Conservation (phyloP, 2,329 filamentous ascomycete genomes). For the Diaporthe ilicicola region DNA sequence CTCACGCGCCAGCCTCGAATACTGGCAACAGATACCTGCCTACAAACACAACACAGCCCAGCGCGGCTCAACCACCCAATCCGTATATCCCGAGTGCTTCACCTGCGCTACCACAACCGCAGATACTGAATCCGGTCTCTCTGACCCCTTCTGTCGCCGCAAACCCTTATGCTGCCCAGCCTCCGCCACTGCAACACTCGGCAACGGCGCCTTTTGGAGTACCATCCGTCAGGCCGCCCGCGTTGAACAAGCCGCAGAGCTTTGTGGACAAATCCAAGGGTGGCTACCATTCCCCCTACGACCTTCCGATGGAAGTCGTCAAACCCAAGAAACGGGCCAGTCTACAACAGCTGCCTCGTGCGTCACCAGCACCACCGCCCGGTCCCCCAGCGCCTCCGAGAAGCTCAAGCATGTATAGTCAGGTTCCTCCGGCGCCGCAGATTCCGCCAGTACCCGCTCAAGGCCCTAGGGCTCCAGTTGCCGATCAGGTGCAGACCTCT, state of each 20-base stretch:
- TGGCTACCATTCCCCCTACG: constrained; percentile 93
- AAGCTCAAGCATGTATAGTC: constrained; percentile 66
- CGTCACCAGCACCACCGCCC: constrained; percentile 46
- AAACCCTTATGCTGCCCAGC: constrained; percentile 34
- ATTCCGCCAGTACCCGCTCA: constrained; percentile 36
- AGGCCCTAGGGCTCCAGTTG: constrained; percentile 24
- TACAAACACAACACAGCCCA: constrained; percentile 39
- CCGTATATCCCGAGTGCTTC: constrained; percentile 37
- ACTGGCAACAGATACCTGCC: constrained; percentile 47
- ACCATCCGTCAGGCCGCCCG: constrained; percentile 48
- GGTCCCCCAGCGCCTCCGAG: constrained; percentile 59
- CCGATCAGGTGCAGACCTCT: constrained; percentile 38
- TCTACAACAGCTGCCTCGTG: constrained; percentile 61
- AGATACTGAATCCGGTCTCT: constrained; percentile 34
- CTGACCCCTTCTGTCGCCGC: constrained; percentile 26
- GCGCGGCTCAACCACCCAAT: constrained; percentile 37
- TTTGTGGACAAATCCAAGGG: constrained; percentile 91
- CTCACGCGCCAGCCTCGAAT: constrained; percentile 36
- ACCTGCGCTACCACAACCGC: constrained; percentile 32
- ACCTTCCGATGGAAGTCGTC: constrained; percentile 88
- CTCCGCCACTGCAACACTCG: constrained; percentile 38
- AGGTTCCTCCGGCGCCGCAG: constrained; percentile 38
- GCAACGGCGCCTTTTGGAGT: constrained; percentile 47
- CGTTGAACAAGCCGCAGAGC: constrained; percentile 73
- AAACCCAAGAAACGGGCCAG: constrained; percentile 73